These are phyloP conservation scores for Anisodus tanguticus DNA, from an alignment of 257 asterid genomes.

Conservation along the genomic window DNA sequence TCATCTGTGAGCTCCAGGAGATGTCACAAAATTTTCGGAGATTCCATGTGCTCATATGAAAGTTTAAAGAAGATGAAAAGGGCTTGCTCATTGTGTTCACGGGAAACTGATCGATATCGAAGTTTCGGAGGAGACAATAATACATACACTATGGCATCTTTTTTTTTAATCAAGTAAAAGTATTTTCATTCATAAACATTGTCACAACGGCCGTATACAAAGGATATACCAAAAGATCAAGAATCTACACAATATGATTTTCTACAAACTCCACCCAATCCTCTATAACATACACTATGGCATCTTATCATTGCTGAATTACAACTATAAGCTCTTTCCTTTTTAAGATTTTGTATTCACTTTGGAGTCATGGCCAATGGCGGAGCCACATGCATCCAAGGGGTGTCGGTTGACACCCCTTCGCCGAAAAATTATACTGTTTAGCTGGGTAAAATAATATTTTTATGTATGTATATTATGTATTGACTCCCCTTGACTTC, in stretches of 20 bases:
- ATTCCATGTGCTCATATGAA: not conserved
- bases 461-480: too few relatives aligned
- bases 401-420: too few relatives aligned
- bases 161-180: too few relatives aligned
- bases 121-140: not conserved
- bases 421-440: too few relatives aligned
- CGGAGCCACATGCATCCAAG: too few relatives aligned
- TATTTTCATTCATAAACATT: too few relatives aligned
- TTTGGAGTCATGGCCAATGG: not conserved
- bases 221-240: too few relatives aligned
- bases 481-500: too few relatives aligned
- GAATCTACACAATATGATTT: too few relatives aligned
- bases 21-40: not conserved
- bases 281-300: not conserved
- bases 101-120: not conserved
- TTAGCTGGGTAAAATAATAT: too few relatives aligned
- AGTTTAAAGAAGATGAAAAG: not conserved
- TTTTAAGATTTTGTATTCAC: constrained; percentile 8
- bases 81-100: not conserved
- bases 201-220: too few relatives aligned
- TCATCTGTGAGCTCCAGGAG: not conserved
- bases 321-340: not conserved
- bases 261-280: too few relatives aligned
- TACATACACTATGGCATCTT: not conserved
- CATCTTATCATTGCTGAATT: constrained; percentile 16